phyloP scores from a whole-genome alignment of 805 yeast genomes.

The Lipomyces spencermartinsiae region DNA sequence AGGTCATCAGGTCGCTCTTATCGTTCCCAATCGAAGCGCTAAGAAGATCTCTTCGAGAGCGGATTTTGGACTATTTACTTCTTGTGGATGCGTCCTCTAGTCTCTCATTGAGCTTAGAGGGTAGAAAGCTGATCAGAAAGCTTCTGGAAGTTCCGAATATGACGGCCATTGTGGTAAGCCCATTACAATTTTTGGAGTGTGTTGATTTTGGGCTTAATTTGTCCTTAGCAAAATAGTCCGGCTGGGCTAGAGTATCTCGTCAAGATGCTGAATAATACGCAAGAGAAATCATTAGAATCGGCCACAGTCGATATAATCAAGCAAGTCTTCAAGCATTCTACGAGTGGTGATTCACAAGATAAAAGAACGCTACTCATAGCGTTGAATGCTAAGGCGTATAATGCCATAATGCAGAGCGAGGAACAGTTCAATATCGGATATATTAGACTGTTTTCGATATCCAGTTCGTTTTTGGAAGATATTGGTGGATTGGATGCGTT shows the following conservation, averaged over 20 bases:
- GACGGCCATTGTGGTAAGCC: conserved; percentile 25
- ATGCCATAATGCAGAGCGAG: conserved; percentile 2
- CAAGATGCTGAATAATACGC: neutral
- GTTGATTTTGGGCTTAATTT: conserved; percentile 54
- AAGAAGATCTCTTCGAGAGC: conserved; percentile 19
- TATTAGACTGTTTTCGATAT: conserved; percentile 3
- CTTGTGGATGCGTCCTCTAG: conserved; percentile 13
- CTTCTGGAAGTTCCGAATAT: conserved; percentile 24
- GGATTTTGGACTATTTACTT: conserved; percentile 21
- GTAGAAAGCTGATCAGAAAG: conserved; percentile 13
- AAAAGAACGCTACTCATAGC: neutral
- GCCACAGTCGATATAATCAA: conserved; percentile 13
- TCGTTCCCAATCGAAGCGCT: conserved; percentile 21
- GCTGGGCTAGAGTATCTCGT: conserved; percentile 10
- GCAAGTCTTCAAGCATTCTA: conserved; percentile 16
- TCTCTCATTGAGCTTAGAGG: neutral
- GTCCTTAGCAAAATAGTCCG: conserved; percentile 29
- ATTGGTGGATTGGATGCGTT: neutral
- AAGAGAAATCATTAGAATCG: neutral
- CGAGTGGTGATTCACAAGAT: conserved; percentile 13
- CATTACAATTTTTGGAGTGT: conserved; percentile 35
- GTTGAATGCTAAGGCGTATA: conserved; percentile 8
- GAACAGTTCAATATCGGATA: neutral
- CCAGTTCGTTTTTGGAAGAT: conserved; percentile 1
- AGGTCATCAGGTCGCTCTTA: conserved; percentile 11